Base-by-base conservation (phyloP, 1,284 basidiomycete species). In the Hymenochaete sp. region DNA sequence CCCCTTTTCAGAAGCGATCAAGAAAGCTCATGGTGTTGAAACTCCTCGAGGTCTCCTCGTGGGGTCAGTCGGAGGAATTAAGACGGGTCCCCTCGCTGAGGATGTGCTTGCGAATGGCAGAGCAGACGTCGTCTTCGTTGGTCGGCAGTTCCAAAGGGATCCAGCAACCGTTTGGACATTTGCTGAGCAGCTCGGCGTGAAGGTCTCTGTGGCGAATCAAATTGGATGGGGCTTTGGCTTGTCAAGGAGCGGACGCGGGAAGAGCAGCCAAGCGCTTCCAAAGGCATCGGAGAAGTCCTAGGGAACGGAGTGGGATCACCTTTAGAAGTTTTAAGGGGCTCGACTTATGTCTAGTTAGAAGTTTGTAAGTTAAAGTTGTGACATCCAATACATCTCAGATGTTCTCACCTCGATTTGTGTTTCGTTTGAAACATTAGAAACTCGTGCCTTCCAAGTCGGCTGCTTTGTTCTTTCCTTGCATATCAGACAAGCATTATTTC, bases 131-230 rank as follows among this genome's bases (percentile, higher is more conserved):
- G 51, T 67, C n/a, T 57, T 75, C 38, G 69, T 76, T 9, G 77
- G 77, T 21, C 59, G 73, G n/a, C 61, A 64, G 42, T 79, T 79
- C 63, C 71, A 73, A 58, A 74, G 75, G 63, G 70, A 77, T 50
- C 75, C 75, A 1, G 72, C 65, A 0, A 49, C 59, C 0, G 70
- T 72, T 5, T 70, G 70, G 68, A 28, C 41, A 6, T 52, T 33
- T 27, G 42, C 38, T 51, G 63, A 45, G 41, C 60, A 53, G 29
- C 47, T 53, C 22, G 49, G 57, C 3, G 56, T 67, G 1, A 42
- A 58, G 31, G 55, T 66, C 16, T 48, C 56, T n/a, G 32, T 35
- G 5, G 32, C 32, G 32, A 5, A 35, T 19, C 32, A 35, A 19
- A 35, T 35, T n/a, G 50, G 50, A 39, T 64, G 62, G 62, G 56